phyloP scores from a whole-genome alignment of 2,329 filamentous ascomycete species.

The Biscogniauxia sp. region DNA sequence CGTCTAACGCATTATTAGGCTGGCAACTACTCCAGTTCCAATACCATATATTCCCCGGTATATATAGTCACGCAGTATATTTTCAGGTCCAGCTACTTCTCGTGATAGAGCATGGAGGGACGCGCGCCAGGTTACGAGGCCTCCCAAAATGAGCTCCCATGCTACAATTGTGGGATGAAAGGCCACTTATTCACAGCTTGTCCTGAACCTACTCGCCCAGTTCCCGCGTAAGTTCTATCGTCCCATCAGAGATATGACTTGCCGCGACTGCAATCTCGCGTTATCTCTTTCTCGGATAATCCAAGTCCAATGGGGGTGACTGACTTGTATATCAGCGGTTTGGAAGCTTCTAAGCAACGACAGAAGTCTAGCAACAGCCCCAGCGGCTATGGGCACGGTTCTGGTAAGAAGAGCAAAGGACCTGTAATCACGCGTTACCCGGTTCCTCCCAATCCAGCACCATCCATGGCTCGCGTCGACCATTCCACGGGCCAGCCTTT shows the following conservation, averaged over 20 bases:
- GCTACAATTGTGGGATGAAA: constrained; percentile 34
- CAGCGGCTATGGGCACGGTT: constrained; percentile 18
- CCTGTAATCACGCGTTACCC: constrained; percentile 34
- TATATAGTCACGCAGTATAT: neutral
- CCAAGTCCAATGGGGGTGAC: neutral
- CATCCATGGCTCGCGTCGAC: constrained; percentile 8
- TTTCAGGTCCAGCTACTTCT: neutral
- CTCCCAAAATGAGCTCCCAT: constrained; percentile 28
- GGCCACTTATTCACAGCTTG: constrained; percentile 34
- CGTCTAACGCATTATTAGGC: neutral
- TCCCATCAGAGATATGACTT: neutral
- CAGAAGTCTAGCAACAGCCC: constrained; percentile 25
- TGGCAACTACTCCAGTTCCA: neutral
- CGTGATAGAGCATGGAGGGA: constrained; percentile 23
- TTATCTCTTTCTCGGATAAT: neutral
- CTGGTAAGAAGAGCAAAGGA: constrained; percentile 28
- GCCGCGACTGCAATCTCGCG: neutral
- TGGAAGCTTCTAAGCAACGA: constrained; percentile 31
- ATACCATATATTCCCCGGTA: neutral
- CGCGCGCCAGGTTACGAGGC: constrained; percentile 27
- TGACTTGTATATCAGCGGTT: constrained; percentile 25
- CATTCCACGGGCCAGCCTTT: constrained; percentile 3
- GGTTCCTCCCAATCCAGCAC: constrained; percentile 20
- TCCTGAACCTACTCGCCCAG: constrained; percentile 31
- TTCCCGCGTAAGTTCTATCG: constrained; percentile 32